A percentile compares a stretch with the other conserved stretches of the same genome.
These are phyloP conservation scores for Flaveria robusta DNA, from an alignment of 129 eudicot genomes.

Conservation along the genomic window DNA sequence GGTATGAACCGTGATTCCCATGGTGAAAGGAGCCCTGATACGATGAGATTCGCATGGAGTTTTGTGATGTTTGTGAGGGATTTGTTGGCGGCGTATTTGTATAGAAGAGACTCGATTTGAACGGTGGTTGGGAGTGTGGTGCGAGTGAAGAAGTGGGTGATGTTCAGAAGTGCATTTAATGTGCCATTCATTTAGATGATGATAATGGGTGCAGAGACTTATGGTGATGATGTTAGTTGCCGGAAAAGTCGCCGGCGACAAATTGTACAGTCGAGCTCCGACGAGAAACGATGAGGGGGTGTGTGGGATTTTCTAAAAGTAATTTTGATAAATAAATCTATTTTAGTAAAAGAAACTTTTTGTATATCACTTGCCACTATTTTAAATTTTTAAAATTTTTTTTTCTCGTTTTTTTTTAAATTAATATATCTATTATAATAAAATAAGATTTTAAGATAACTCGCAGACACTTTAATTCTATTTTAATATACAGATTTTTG, in stretches of 20 bases:
- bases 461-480: no score
- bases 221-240: conserved; percentile 2
- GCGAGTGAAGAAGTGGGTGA: conserved; percentile 46
- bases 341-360: no score
- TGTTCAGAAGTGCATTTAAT: conserved; percentile 39
- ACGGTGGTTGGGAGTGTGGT: conserved; percentile 33
- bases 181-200: conserved; percentile 46
- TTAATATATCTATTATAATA: no score
- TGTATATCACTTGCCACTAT: no score
- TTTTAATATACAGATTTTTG: no score
- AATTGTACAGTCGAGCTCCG: no score
- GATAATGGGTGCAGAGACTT: neutral
- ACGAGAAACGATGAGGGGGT: no score
- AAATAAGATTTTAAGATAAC: no score
- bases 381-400: no score
- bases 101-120: conserved; percentile 53
- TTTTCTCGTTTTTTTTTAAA: no score
- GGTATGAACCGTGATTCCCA: conserved; percentile 42
- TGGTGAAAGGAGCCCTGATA: conserved; percentile 50
- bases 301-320: no score
- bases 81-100: conserved; percentile 51
- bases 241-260: conserved; percentile 22
- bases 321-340: no score
- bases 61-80: conserved; percentile 55
- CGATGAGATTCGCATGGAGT: conserved; percentile 58